phyloP scores from a whole-genome alignment of 805 yeast genomes.

The Blastobotrys chiropterorum region DNA sequence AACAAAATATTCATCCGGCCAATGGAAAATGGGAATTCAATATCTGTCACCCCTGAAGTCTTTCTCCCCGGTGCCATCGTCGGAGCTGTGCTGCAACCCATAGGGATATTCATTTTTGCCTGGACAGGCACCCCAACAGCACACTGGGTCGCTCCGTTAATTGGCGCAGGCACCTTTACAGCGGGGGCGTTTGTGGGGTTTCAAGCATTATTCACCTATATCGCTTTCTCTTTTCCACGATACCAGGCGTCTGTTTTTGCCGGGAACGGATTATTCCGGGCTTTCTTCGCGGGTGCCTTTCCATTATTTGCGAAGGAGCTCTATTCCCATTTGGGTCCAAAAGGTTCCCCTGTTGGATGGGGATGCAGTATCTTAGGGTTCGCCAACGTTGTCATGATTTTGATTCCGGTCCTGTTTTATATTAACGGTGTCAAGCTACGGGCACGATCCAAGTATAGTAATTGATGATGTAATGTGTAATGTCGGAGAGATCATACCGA shows the following conservation, averaged over 20 bases:
- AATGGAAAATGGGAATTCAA: neutral
- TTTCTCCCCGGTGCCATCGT: slow-evolving; percentile 27
- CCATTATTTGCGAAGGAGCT: slow-evolving; percentile 55
- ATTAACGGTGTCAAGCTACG: slow-evolving; percentile 40
- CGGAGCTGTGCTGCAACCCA: slow-evolving; percentile 39
- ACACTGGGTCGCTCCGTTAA: slow-evolving; percentile 46
- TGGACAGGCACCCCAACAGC: slow-evolving; percentile 39
- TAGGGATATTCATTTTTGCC: slow-evolving; percentile 43
- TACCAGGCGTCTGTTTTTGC: slow-evolving; percentile 52
- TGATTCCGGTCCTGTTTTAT: slow-evolving; percentile 49
- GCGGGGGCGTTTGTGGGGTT: slow-evolving; percentile 40
- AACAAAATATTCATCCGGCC: slow-evolving; percentile 4
- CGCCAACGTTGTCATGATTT: slow-evolving; percentile 38
- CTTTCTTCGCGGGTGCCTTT: slow-evolving; percentile 46
- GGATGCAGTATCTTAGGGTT: slow-evolving; percentile 43
- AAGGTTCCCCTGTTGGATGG: slow-evolving; percentile 49
- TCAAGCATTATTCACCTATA: slow-evolving; percentile 46
- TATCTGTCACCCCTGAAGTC: neutral
- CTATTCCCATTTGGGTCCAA: slow-evolving; percentile 36
- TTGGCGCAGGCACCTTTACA: slow-evolving; percentile 39
- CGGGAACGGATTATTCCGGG: slow-evolving; percentile 44
- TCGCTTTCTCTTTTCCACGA: slow-evolving; percentile 43
- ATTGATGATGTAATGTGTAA: too few species aligned
- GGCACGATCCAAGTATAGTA: slow-evolving; percentile 28
- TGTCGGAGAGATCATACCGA: too few species aligned